Base-by-base conservation (phyloP, 2,329 filamentous ascomycete species). In the Fusarium haematococcum region DNA sequence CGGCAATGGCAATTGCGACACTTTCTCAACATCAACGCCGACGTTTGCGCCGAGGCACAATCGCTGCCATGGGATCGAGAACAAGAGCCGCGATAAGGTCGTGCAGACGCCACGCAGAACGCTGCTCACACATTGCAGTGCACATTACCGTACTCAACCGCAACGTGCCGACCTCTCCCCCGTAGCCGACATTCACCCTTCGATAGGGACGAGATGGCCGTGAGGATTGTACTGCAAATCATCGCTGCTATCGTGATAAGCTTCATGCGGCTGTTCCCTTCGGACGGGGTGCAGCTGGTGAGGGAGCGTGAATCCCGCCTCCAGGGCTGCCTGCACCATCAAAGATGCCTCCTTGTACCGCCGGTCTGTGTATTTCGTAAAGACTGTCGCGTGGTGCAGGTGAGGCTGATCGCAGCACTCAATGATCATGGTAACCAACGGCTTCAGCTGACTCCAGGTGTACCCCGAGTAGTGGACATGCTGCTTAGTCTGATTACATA, bases 381-480 rank as follows among this genome's bases (percentile, higher is more conserved):
- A 98, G 48, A 99, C 93, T 9, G 95, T 94, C 32, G 87, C 85
- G 81, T 99, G 97, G 81, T 99, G 97, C 79, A 92, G 91, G 73
- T 88, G 88, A 8, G 95, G 93, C 65, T 92, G 89, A 70, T 94
- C 91, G 84, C 95, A 98, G 86, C 96, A 98, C 77, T 98, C 95
- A 59, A 97, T 86, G 74, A 99, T 91, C 82, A 94, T 91, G 16
- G 88, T 87, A 56, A 98, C 88, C 41, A 98, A 85, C 2, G 93
- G 92, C 79, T 92, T 91, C 65, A 99, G 87, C 83, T 99, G 97
- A 54, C 87, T 85, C 85, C 93, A 95, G 2, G 95, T 98, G 85
- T 99, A 98, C 63, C 94, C 94, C 39, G 96, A 97, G 85, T 97
- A 98, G 84, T 97, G 92, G 39, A 97, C 92, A 80, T 99, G 97